These are phyloP conservation scores for Starmerella potacharoeniae DNA, from an alignment of 805 yeast genomes.

Conservation along the genomic window DNA sequence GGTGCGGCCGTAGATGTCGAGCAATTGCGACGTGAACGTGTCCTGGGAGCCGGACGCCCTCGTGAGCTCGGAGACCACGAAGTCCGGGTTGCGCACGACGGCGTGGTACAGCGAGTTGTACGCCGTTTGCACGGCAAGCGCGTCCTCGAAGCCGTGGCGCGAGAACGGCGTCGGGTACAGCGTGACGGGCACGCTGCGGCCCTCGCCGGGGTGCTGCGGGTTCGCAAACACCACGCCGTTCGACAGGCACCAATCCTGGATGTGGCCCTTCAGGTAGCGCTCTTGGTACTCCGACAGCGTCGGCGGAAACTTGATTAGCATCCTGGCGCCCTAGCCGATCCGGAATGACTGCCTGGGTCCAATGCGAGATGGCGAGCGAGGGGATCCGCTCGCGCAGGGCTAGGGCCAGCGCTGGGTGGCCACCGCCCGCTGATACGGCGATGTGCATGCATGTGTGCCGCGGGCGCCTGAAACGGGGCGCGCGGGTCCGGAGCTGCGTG, in stretches of 20 bases:
- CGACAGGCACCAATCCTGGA: conserved; percentile 65
- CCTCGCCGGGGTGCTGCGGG: conserved; percentile 29
- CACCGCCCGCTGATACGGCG: no score
- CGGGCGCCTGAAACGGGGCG: no score
- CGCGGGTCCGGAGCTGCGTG: no score
- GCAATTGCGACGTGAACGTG: conserved; percentile 74
- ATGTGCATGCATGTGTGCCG: no score
- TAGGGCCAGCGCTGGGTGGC: no score
- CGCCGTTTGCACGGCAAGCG: conserved; percentile 49
- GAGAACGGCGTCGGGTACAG: conserved; percentile 87
- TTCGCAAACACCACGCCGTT: conserved; percentile 58
- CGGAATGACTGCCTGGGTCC: no score
- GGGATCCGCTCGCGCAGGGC: no score
- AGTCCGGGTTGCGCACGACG: conserved; percentile 45
- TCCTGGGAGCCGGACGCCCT: conserved; percentile 36
- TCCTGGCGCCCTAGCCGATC: background rate
- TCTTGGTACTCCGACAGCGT: conserved; percentile 23
- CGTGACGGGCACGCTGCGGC: conserved; percentile 73
- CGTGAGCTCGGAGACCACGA: conserved; percentile 50
- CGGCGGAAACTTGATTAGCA: conserved; percentile 26
- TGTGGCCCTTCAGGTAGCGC: conserved; percentile 15
- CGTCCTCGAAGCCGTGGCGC: conserved; percentile 48
- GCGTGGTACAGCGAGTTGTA: conserved; percentile 68
- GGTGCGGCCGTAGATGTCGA: conserved; percentile 39
- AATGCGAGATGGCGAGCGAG: no score